Percentiles rank a stretch among this genome's conserved stretches.
phyloP scores from a whole-genome alignment of 2,329 filamentous ascomycete genomes.

The Cordyceps cateniannulata region DNA sequence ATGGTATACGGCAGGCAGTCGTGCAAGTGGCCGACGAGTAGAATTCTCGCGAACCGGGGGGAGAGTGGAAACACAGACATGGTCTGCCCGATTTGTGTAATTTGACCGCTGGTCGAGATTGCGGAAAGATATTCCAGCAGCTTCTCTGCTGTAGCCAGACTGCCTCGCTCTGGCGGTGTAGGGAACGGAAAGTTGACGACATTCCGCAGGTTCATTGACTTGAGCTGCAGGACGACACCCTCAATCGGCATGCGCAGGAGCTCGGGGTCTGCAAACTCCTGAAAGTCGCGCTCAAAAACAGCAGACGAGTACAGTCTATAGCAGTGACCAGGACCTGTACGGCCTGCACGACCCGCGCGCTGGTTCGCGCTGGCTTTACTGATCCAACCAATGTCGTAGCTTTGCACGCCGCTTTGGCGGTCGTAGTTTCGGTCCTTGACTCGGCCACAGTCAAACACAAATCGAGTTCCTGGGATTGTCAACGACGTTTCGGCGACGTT shows the following conservation, averaged over 20 bases:
- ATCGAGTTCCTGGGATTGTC: constrained; percentile 90
- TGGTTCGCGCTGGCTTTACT: constrained; percentile 95
- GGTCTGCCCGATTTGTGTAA: constrained; percentile 72
- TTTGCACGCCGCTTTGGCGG: constrained; percentile 83
- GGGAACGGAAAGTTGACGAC: constrained; percentile 95
- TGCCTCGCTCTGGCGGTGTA: constrained; percentile 73
- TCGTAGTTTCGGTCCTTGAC: constrained; percentile 91
- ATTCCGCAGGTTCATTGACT: constrained; percentile 85
- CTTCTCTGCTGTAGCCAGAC: constrained; percentile 76
- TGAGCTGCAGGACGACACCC: constrained; percentile 85
- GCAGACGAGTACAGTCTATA: constrained; percentile 93
- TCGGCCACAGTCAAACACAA: constrained; percentile 91
- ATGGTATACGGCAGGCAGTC: constrained; percentile 80
- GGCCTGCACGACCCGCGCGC: constrained; percentile 84
- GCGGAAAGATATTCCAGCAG: constrained; percentile 81
- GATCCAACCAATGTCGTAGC: constrained; percentile 92
- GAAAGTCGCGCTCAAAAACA: constrained; percentile 84
- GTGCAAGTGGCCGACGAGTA: constrained; percentile 80
- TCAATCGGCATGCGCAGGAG: constrained; percentile 88
- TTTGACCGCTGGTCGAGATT: constrained; percentile 61
- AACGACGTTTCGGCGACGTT: constrained; percentile 97
- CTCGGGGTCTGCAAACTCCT: constrained; percentile 80
- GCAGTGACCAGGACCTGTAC: constrained; percentile 93
- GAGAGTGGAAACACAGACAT: constrained; percentile 87
- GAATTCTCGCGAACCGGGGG: constrained; percentile 83